Percentiles rank a stretch among this genome's conserved stretches.
Conservation (phyloP, 2,329 filamentous ascomycete genomes). For the Ceratocystis destructans region DNA sequence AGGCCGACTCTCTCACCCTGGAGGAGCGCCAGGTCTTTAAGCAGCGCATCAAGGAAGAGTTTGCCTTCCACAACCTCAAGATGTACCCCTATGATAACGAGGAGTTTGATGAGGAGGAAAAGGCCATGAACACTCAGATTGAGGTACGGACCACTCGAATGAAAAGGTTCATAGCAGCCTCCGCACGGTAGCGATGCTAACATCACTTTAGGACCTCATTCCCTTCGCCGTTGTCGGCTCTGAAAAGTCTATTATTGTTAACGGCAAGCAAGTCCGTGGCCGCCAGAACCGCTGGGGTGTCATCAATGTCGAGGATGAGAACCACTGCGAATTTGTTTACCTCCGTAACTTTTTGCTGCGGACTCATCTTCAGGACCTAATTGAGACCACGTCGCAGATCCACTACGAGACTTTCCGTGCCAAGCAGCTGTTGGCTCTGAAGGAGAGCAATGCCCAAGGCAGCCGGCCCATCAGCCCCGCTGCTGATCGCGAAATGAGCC, state of each 20-base stretch:
- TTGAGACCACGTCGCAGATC: constrained; percentile 98
- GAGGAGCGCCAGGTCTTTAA: constrained; percentile 96
- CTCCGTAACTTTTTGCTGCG: constrained; percentile 96
- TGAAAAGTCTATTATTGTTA: constrained; percentile 94
- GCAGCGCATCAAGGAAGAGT: constrained; percentile 99
- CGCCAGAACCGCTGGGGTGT: constrained; percentile 99
- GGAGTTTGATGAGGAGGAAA: constrained; percentile 95
- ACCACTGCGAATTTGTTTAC: constrained; percentile 98
- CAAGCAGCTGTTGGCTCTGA: constrained; percentile 93
- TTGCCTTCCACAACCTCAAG: constrained; percentile 98
- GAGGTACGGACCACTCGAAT: constrained; percentile 50
- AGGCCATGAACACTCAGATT: constrained; percentile 83
- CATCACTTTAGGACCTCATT: constrained; percentile 58
- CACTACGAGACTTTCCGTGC: constrained; percentile 99
- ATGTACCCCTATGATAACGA: constrained; percentile 99
- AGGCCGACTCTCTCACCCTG: constrained; percentile 88
- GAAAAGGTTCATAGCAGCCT: background rate
- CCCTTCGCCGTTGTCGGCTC: constrained; percentile 97
- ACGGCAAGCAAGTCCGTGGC: constrained; percentile 91
- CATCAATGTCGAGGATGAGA: constrained; percentile 99
- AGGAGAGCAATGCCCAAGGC: constrained; percentile 92
- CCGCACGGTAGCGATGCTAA: constrained; percentile 26
- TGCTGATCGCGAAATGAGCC: constrained; percentile 89
- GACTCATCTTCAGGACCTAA: constrained; percentile 95
- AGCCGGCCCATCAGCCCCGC: constrained; percentile 82